Conservation (phyloP, 2,329 filamentous ascomycete genomes). For the Arthrinium phaeospermum region DNA sequence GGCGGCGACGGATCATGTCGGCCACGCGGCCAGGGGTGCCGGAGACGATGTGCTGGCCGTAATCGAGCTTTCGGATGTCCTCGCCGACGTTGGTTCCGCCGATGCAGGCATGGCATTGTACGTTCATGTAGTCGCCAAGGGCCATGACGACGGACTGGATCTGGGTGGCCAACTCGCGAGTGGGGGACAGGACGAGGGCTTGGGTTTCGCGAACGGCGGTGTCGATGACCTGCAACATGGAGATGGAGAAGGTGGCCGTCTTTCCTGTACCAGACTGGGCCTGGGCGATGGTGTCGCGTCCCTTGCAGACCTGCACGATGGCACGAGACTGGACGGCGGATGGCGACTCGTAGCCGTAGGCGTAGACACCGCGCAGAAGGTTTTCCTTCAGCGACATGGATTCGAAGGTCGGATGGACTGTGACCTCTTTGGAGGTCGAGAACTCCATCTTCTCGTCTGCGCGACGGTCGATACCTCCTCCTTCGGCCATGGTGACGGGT, state of each 20-base stretch:
- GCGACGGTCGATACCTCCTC: constrained; percentile 80
- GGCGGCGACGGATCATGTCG: constrained; percentile 80
- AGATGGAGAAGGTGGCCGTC: constrained; percentile 94
- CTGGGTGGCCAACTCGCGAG: constrained; percentile 92
- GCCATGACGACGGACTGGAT: constrained; percentile 99
- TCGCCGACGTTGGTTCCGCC: constrained; percentile 60
- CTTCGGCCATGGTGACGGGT: constrained; percentile 79
- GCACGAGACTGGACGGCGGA: constrained; percentile 96
- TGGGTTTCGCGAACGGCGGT: constrained; percentile 91
- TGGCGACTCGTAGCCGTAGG: constrained; percentile 97
- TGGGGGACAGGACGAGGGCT: constrained; percentile 93
- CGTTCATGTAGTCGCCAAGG: constrained; percentile 99
- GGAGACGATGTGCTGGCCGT: constrained; percentile 96
- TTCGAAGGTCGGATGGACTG: constrained; percentile 91
- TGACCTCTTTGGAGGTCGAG: constrained; percentile 96
- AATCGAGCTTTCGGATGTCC: constrained; percentile 66
- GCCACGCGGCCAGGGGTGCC: constrained; percentile 93
- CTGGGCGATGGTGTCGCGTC: constrained; percentile 92
- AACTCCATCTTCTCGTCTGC: constrained; percentile 98
- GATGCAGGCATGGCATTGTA: constrained; percentile 98
- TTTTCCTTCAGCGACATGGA: constrained; percentile 98
- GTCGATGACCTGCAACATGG: constrained; percentile 94
- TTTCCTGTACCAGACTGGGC: constrained; percentile 98
- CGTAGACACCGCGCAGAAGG: constrained; percentile 94
- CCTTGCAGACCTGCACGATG: constrained; percentile 93